phyloP scores from a whole-genome alignment of 495 filamentous ascomycete genomes.

The Penicillium bovifimosum region DNA sequence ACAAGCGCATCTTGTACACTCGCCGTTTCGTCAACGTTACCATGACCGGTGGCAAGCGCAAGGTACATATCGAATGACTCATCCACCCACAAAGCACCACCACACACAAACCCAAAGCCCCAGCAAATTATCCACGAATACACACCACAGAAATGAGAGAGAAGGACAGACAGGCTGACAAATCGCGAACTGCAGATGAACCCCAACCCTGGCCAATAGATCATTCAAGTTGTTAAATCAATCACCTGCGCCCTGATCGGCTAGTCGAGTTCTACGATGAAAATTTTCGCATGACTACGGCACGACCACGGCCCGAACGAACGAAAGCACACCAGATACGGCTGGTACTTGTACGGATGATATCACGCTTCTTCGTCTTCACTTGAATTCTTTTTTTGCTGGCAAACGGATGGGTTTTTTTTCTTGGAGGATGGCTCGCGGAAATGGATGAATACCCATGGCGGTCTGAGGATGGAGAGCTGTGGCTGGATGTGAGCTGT shows the following conservation, averaged over 20 bases:
- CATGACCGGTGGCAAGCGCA: conserved; percentile 98
- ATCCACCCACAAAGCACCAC: conserved; percentile 6
- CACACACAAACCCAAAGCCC: background rate
- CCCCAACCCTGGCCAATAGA: conserved; percentile 36
- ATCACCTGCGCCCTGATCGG: conserved; percentile 22
- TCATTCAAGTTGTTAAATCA: conserved; percentile 23
- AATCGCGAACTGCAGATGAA: conserved; percentile 29
- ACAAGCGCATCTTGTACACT: conserved; percentile 96
- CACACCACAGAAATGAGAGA: background rate
- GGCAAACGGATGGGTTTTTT: conserved; percentile 25
- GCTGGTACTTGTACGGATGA: conserved; percentile 35
- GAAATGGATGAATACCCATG: conserved; percentile 22
- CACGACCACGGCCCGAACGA: conserved; percentile 23
- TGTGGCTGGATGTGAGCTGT: conserved; percentile 18
- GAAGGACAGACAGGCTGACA: conserved; percentile 20
- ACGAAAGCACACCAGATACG: conserved; percentile 27
- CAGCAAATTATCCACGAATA: background rate
- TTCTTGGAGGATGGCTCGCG: conserved; percentile 15
- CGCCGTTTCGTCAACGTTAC: conserved; percentile 99
- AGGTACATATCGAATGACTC: conserved; percentile 55
- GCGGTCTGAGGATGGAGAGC: conserved; percentile 24
- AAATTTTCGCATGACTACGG: conserved; percentile 21
- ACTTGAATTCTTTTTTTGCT: conserved; percentile 26
- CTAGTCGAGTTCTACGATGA: conserved; percentile 24
- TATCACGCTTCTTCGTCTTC: conserved; percentile 33